Evolutionary conservation across 1,139 yeast genomes (phyloP).

Genomic region (Scheffersomyces cryptocercus): DNA sequence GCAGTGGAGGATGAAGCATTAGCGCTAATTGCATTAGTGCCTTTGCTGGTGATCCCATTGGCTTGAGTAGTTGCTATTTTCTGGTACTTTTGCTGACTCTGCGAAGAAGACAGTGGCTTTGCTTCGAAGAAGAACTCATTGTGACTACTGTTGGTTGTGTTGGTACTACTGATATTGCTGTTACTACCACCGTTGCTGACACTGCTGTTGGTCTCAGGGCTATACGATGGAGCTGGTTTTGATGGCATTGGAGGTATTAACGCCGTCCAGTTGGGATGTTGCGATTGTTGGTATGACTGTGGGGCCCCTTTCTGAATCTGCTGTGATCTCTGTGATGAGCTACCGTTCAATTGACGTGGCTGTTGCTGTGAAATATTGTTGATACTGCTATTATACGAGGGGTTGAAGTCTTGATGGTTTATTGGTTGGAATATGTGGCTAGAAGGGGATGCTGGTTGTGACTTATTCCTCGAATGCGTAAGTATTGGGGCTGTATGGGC

Average conservation of each 20-base stretch:
- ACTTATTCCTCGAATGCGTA: conserved; percentile 14
- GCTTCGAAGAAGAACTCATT: background rate
- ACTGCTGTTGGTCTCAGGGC: conserved; percentile 2
- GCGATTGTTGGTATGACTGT: conserved; percentile 1
- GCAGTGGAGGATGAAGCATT: background rate
- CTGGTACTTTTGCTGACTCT: background rate
- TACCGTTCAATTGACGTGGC: conserved; percentile 6
- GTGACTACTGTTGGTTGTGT: conserved; percentile 1
- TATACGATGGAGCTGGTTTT: conserved; percentile 11
- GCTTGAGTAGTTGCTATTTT: background rate
- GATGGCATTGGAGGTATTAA: conserved; percentile 31
- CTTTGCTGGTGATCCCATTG: conserved; percentile 1
- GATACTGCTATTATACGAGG: background rate
- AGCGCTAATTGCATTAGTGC: background rate
- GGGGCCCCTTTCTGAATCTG: background rate
- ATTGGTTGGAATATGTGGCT: conserved; percentile 15
- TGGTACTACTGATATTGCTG: background rate
- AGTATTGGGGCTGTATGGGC: conserved; percentile 5
- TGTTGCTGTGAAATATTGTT: background rate
- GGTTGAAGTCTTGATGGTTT: conserved; percentile 13
- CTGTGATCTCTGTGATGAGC: background rate
- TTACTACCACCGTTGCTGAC: too few species aligned
- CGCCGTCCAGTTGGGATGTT: conserved; percentile 21
- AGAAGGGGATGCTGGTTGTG: conserved; percentile 13
- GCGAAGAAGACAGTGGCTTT: background rate